Evolutionary conservation across 345 rosid species (phyloP).

Genomic region (Gossypioides kirkii): DNA sequence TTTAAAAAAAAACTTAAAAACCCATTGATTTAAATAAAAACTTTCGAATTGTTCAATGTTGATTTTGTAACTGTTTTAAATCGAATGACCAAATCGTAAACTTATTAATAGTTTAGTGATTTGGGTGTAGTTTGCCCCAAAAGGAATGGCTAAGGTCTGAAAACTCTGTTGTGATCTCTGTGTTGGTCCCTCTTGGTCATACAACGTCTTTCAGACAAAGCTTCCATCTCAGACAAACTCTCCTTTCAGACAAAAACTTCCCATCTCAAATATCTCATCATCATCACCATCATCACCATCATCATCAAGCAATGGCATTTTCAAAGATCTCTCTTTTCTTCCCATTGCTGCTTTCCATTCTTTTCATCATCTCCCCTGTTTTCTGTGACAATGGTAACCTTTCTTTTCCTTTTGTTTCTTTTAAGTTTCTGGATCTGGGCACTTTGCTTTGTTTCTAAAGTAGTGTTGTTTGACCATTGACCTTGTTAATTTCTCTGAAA

Average conservation of each 20-base stretch:
- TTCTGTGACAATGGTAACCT: slow-evolving; percentile 33
- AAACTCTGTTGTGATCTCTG: neutral
- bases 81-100: no score
- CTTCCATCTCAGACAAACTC: neutral
- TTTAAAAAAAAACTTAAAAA: no score
- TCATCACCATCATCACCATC: neutral
- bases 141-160: neutral
- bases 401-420: neutral
- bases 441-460: neutral
- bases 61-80: no score
- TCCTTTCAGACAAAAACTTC: neutral
- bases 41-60: no score
- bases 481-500: slow-evolving; percentile 5
- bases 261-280: neutral
- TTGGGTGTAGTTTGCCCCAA: no score
- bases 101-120: no score
- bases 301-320: slow-evolving; percentile 39
- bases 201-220: neutral
- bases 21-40: no score
- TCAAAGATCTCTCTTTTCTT: slow-evolving; percentile 31
- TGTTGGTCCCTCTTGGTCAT: neutral
- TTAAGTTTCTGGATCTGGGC: neutral
- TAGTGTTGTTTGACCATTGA: neutral
- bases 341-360: slow-evolving; percentile 22
- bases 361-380: slow-evolving; percentile 30